Base-by-base conservation (phyloP, 805 yeast species). In the Teunomyces lycoperdinae region DNA sequence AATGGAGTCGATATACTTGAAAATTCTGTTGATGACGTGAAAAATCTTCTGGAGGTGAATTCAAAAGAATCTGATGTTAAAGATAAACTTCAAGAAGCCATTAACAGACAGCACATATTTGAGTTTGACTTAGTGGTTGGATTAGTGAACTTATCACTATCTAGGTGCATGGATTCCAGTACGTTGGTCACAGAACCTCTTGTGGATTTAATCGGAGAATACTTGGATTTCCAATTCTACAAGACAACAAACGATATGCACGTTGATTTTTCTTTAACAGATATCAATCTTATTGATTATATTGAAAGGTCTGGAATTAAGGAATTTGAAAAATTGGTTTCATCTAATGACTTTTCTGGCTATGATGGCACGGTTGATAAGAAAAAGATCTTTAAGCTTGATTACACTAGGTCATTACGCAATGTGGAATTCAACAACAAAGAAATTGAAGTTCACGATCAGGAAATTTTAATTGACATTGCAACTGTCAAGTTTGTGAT, bases 401-500 rank as follows among this genome's bases (percentile, higher is more conserved):
- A 76, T 10, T 87, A 85, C 56, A 64, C 70, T 8, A 72, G 92
- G 54, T 67, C 70, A 0, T 85, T 80, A 60, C 73, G 95, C 60
- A 63, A 80, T 42, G 89, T 81, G 9, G 76, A 71, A 13, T 76
- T 77, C 44, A 71, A 80, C 26, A 73, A 74, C 2, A 74, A 72
- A 31, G 76, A 71, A 11, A 81, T 85, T 43, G 89, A 81, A 50
- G 83, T 85, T 0, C 84, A 77, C 62, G 97, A 91, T 58, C 96
- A 89, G 63, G 83, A 79, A 53, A 78, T 91, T 4, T 73, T 79
- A 7, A 69, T 94, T 44, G 76, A 82, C 38, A 76, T 94, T 67
- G 89, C 96, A 0, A 89, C 95, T 10, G 79, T 94, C 46, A 81
- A 81, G 51, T 76, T 87, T 32, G 85, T 87, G 2, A 66, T 91